These are phyloP conservation scores for Candida caryicola DNA, from an alignment of 805 yeast genomes.

Conservation along the genomic window DNA sequence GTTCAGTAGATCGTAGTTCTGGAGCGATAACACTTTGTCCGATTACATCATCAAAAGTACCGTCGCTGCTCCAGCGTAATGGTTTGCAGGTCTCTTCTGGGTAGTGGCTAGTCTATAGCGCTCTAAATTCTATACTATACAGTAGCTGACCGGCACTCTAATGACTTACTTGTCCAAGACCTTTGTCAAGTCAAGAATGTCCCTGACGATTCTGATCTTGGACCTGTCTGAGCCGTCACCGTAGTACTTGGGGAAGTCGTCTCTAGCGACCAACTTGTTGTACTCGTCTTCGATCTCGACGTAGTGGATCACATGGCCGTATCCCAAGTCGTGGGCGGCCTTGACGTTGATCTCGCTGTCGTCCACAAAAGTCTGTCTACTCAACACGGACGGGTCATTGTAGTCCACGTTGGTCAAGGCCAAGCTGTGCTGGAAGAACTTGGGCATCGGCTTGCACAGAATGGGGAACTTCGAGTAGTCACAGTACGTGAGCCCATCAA, in stretches of 20 bases:
- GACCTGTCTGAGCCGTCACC: slow-evolving; percentile 25
- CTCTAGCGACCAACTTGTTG: slow-evolving; percentile 25
- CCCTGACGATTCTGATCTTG: slow-evolving; percentile 51
- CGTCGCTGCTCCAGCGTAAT: too few relatives aligned
- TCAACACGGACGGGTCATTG: slow-evolving; percentile 29
- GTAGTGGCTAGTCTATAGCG: too few relatives aligned
- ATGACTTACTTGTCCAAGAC: not conserved
- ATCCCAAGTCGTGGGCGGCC: slow-evolving; percentile 70
- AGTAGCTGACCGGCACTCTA: not conserved
- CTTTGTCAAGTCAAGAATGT: slow-evolving; percentile 49
- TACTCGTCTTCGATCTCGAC: slow-evolving; percentile 67
- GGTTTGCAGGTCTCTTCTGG: too few relatives aligned
- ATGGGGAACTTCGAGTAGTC: slow-evolving; percentile 72
- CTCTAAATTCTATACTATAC: too few relatives aligned
- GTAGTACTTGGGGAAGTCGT: slow-evolving; percentile 34
- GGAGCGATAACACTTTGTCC: too few relatives aligned
- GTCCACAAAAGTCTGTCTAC: slow-evolving; percentile 71
- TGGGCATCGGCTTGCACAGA: slow-evolving; percentile 85
- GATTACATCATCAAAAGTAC: too few relatives aligned
- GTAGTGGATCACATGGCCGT: slow-evolving; percentile 68
- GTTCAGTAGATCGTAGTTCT: too few relatives aligned
- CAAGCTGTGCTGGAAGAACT: slow-evolving; percentile 65
- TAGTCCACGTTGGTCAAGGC: slow-evolving; percentile 54
- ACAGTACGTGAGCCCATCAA: slow-evolving; percentile 92
- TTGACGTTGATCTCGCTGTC: slow-evolving; percentile 78